Evolutionary conservation across 2,329 filamentous ascomycete species (phyloP).

Genomic region (Alternaria novae-zelandiae): DNA sequence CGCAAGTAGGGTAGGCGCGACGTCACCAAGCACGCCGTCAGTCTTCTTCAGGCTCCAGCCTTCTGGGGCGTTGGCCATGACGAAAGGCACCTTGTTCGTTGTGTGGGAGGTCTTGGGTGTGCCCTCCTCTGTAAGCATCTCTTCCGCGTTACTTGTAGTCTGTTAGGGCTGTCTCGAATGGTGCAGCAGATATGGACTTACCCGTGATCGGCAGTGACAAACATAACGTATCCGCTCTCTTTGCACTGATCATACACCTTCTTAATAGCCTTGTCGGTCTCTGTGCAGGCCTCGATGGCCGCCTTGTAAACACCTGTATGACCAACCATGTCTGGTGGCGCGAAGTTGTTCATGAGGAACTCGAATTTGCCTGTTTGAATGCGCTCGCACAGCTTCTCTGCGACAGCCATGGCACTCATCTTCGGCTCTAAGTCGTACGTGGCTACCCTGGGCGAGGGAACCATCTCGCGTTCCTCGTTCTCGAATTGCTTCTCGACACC

Average conservation of each 20-base stretch:
- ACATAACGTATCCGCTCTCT: conserved; percentile 89
- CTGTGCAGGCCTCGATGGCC: conserved; percentile 80
- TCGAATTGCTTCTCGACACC: conserved; percentile 96
- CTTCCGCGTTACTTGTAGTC: conserved; percentile 79
- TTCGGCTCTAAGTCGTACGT: conserved; percentile 95
- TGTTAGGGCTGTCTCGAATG: conserved; percentile 26
- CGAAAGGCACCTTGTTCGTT: conserved; percentile 94
- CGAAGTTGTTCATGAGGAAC: conserved; percentile 99
- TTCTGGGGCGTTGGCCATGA: conserved; percentile 95
- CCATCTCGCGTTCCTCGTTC: conserved; percentile 90
- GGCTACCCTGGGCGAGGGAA: conserved; percentile 90
- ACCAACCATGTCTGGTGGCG: conserved; percentile 98
- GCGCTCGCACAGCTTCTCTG: conserved; percentile 86
- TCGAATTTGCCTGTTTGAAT: conserved; percentile 86
- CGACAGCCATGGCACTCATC: conserved; percentile 93
- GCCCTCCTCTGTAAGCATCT: conserved; percentile 96
- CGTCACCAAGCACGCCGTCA: conserved; percentile 92
- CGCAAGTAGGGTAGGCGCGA: conserved; percentile 90
- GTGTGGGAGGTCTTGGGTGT: conserved; percentile 99
- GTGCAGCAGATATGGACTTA: conserved; percentile 47
- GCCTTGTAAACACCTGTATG: conserved; percentile 98
- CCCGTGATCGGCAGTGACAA: conserved; percentile 96
- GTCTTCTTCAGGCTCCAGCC: conserved; percentile 86
- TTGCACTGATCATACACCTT: conserved; percentile 93
- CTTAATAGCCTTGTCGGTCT: conserved; percentile 93